Evolutionary conservation across 1,284 basidiomycete species (phyloP), one percentile per base, ranked within the genome.

Genomic region (Inonotus hispidus): DNA sequence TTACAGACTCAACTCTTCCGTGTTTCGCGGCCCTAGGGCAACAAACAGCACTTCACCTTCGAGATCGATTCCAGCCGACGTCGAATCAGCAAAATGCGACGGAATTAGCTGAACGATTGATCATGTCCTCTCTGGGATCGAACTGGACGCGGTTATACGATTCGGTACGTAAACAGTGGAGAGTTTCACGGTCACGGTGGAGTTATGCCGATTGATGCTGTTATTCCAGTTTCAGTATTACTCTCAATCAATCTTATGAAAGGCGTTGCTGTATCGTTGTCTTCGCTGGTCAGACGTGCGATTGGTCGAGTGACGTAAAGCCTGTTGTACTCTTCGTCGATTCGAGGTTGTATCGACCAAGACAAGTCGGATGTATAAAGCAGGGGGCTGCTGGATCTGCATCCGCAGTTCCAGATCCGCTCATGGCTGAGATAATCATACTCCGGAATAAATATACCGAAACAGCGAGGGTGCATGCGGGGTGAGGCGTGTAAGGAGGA

Each of bases 61-160:
- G 94, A 57, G 96, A 99, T 59, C 86, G 97, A 6, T 98, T 99
- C 79, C 93, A 97, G 68, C 88, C 97, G 29, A 87, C 87, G 8
- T 78, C 98, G 53, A 95, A 94, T 0, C 90, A 94, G 64, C 81
- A 88, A 0, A 83, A 95, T 47, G 88, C 95, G 49, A 92, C 90
- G 62, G 93, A 95, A 55, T 88, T 97, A 70, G 83, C 97, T 46
- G 93, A 97, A 65, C 79, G 87, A 47, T 77, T 98, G 53, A 90
- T 98, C 64, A 87, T 96, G 64, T 88, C 82, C 58, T 95, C 92
- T 1, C 75, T 95, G 41, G 93, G 92, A n/a, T 95, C 92, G 39
- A 88, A 91, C 66, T 97, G 93, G 87, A 96, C 93, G 43, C 81
- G 92, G 64, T 72, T 97, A 53, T 97, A 97, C 70, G 93, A 97